Conservation (phyloP, 169 alveolate genomes). For the Cryptosporidium baileyi region DNA sequence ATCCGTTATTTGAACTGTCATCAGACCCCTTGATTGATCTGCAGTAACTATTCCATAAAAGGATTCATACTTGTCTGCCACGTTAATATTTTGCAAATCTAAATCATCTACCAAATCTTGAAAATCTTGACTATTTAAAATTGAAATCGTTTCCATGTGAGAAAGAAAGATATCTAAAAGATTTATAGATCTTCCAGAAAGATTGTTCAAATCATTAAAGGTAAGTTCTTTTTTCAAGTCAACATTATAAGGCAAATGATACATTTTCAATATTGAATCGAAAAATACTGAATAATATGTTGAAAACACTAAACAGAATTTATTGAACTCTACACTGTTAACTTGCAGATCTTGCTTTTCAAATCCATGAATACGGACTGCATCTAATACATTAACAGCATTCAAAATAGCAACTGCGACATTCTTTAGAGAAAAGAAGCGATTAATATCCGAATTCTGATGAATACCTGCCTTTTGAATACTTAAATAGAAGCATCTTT, state of each 20-base stretch:
- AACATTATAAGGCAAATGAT: neutral
- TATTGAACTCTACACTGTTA: neutral
- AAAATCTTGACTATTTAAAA: neutral
- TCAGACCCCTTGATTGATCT: slow-evolving; percentile 45
- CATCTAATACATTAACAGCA: slow-evolving; percentile 39
- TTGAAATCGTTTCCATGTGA: neutral
- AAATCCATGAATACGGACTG: slow-evolving; percentile 44
- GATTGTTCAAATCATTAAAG: neutral
- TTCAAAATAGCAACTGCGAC: neutral
- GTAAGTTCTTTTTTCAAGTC: neutral
- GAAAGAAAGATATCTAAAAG: neutral
- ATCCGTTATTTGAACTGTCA: neutral
- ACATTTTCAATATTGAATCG: neutral
- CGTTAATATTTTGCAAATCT: neutral
- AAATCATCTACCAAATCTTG: neutral
- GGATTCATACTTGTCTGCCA: slow-evolving; percentile 11
- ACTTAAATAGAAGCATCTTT: neutral
- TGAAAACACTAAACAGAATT: slow-evolving; percentile 11
- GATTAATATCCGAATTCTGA: neutral
- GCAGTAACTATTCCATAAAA: neutral
- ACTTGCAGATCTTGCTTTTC: neutral
- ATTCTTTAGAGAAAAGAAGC: neutral
- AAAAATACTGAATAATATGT: neutral
- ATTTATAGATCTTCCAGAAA: slow-evolving; percentile 14
- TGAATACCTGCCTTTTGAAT: neutral